Evolutionary conservation across 1,284 basidiomycete species (phyloP).

Genomic region (Ganoderma lingzhi): DNA sequence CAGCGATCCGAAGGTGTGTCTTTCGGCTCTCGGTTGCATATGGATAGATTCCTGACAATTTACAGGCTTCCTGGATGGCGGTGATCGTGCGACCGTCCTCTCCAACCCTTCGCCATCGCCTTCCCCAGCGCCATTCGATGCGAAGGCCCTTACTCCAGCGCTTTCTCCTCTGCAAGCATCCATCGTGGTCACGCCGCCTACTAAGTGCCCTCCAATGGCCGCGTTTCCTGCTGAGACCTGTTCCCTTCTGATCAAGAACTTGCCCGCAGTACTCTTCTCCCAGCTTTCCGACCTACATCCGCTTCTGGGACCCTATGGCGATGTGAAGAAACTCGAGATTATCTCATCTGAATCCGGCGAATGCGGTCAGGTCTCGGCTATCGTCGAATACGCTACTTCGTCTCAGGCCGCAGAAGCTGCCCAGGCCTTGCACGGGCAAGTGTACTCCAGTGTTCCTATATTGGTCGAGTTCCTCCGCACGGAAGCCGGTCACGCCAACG

Average conservation of each 20-base stretch:
- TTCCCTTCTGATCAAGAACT: conserved; percentile 68
- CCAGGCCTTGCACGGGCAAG: conserved; percentile 63
- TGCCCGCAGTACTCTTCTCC: conserved; percentile 73
- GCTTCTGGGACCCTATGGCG: conserved; percentile 76
- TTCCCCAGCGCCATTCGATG: conserved; percentile 41
- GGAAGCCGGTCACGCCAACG: conserved; percentile 26
- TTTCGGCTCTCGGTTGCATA: background rate
- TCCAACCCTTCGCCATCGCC: conserved; percentile 49
- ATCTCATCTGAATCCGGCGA: conserved; percentile 42
- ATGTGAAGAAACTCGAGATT: conserved; percentile 64
- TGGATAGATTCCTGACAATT: background rate
- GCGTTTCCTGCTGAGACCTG: conserved; percentile 39
- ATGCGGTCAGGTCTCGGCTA: conserved; percentile 55
- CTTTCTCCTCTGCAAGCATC: conserved; percentile 33
- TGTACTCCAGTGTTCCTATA: conserved; percentile 61
- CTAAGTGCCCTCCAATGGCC: conserved; percentile 27
- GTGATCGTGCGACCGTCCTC: conserved; percentile 71
- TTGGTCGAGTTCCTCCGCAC: conserved; percentile 54
- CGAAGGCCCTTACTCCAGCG: conserved; percentile 30
- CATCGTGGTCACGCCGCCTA: conserved; percentile 38
- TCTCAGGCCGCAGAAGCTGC: conserved; percentile 69
- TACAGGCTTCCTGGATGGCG: conserved; percentile 82
- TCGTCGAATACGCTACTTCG: conserved; percentile 67
- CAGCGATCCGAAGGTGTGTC: conserved; percentile 76
- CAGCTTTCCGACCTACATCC: conserved; percentile 71